These are phyloP conservation scores for Trypanosoma conorhini DNA, from an alignment of 208 protist species.

Conservation along the genomic window DNA sequence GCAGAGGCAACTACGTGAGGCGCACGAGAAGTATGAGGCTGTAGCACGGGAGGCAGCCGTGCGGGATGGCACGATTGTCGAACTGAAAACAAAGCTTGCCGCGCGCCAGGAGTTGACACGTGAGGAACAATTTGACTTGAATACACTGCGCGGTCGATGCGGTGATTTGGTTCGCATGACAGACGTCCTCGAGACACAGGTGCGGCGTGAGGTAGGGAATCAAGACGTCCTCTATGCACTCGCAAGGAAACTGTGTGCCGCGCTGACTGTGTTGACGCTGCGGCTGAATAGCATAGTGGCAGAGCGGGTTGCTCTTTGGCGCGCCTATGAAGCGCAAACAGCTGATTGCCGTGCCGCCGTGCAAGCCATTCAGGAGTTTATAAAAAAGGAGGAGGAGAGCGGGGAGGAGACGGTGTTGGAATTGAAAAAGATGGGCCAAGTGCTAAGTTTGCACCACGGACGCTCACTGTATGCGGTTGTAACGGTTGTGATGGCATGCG, in stretches of 20 bases:
- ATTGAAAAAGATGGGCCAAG: neutral
- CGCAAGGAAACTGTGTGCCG: neutral
- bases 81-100: constrained; percentile 6
- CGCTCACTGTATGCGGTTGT: constrained; percentile 8
- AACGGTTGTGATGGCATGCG: constrained; percentile 13
- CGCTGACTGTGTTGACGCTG: neutral
- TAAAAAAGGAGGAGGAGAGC: neutral
- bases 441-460: neutral
- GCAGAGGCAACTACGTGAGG: constrained; percentile 12
- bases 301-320: constrained; percentile 14
- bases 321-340: neutral
- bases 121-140: constrained; percentile 26
- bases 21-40: constrained; percentile 10
- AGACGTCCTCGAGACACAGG: constrained; percentile 14
- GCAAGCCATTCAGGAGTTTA: constrained; percentile 3
- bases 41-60: neutral
- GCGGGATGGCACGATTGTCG: neutral
- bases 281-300: constrained; percentile 1
- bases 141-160: constrained; percentile 18
- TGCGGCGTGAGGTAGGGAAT: constrained; percentile 4
- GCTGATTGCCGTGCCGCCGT: neutral
- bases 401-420: neutral
- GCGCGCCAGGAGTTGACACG: neutral
- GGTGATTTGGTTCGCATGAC: constrained; percentile 20
- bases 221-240: constrained; percentile 16